Percentiles rank a stretch among this genome's conserved stretches.
These are phyloP conservation scores for Trichoderma harzianum DNA, from an alignment of 2,329 filamentous ascomycete genomes.

Conservation along the genomic window DNA sequence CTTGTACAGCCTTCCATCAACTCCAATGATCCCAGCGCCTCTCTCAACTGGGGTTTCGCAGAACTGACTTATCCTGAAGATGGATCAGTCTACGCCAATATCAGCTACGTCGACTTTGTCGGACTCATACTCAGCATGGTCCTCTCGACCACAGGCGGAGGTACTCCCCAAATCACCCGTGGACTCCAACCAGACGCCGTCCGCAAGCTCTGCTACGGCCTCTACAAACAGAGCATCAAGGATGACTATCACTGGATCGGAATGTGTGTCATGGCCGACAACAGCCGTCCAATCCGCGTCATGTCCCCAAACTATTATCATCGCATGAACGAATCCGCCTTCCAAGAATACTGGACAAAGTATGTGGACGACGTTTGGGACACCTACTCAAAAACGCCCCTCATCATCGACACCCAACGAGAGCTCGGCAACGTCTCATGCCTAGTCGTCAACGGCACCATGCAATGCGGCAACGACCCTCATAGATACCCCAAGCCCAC, in stretches of 20 bases:
- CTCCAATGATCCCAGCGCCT: constrained; percentile 40
- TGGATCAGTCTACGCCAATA: constrained; percentile 44
- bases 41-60: constrained; percentile 48
- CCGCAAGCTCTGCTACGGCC: constrained; percentile 38
- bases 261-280: constrained; percentile 39
- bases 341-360: constrained; percentile 41
- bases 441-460: constrained; percentile 32
- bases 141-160: constrained; percentile 35
- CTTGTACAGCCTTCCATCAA: constrained; percentile 50
- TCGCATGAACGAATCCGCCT: constrained; percentile 32
- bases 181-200: constrained; percentile 40
- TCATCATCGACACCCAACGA: constrained; percentile 44
- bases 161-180: constrained; percentile 36
- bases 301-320: constrained; percentile 44
- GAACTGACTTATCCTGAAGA: constrained; percentile 44
- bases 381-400: constrained; percentile 36
- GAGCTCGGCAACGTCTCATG: constrained; percentile 39
- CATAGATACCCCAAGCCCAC: constrained; percentile 42
- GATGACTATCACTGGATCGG: constrained; percentile 44
- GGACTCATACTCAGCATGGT: constrained; percentile 50
- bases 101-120: constrained; percentile 52
- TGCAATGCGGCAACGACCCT: constrained; percentile 43
- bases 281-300: constrained; percentile 41
- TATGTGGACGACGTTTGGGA: constrained; percentile 48
- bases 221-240: constrained; percentile 34